Evolutionary conservation across 805 yeast genomes (phyloP).

Genomic region (Metschnikowia lunata): DNA sequence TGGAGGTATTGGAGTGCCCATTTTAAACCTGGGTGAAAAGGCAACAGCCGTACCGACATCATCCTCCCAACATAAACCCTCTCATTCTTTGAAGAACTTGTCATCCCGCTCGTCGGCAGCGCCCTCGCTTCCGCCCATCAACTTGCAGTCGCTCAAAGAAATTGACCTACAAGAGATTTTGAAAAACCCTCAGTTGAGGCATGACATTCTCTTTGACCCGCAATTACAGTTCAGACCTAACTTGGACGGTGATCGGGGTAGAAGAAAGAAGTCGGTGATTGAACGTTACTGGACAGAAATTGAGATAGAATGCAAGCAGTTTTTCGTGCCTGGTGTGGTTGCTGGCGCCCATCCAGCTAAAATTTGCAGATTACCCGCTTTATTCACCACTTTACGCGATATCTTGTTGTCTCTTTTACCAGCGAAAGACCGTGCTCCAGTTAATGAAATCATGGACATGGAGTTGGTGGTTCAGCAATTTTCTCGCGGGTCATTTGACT

Average conservation of each 20-base stretch:
- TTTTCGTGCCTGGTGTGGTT: conserved; percentile 19
- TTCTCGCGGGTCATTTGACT: conserved; percentile 65
- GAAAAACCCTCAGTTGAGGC: conserved; percentile 88
- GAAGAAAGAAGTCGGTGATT: conserved; percentile 66
- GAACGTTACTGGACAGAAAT: conserved; percentile 84
- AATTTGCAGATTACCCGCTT: conserved; percentile 52
- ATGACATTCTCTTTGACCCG: conserved; percentile 90
- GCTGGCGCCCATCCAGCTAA: conserved; percentile 18
- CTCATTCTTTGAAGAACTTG: conserved; percentile 5
- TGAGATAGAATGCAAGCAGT: conserved; percentile 57
- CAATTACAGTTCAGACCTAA: conserved; percentile 88
- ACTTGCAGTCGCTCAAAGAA: conserved; percentile 74
- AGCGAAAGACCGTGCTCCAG: conserved; percentile 61
- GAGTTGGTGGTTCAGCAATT: conserved; percentile 75
- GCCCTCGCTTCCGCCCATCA: conserved; percentile 74
- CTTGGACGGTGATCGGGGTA: conserved; percentile 85
- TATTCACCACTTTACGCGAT: conserved; percentile 75
- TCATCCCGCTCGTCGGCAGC: conserved; percentile 6
- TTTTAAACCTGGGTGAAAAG: not conserved
- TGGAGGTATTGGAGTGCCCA: not conserved
- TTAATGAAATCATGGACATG: conserved; percentile 70
- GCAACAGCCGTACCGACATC: not conserved
- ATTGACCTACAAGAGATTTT: conserved; percentile 84
- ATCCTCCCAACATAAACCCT: conserved; percentile 6
- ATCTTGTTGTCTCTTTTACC: conserved; percentile 75